Base-by-base conservation (phyloP, 2,329 filamentous ascomycete species). In the Nemania serpens region DNA sequence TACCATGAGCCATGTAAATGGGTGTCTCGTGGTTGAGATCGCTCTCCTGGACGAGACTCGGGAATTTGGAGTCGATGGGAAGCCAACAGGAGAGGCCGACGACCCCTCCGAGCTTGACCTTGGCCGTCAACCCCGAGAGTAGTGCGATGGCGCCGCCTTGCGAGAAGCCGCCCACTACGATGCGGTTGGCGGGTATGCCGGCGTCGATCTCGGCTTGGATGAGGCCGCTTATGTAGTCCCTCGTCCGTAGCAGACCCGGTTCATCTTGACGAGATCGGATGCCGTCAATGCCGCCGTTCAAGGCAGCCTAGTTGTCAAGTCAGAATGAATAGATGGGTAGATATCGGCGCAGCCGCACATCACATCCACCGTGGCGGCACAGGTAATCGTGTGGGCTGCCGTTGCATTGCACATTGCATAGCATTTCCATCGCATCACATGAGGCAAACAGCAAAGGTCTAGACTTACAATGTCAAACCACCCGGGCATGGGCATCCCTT, bases 1-100 rank as follows among this genome's bases (percentile, higher is more conserved):
- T 84, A n/a, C 95, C 95, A 70, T 98, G 95, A 12, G 85, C 92
- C 88, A 97, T 90, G 76, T 95, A 91, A 64, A 98, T 87, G 1
- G 91, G 90, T 1, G 92, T 97, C 42, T 89, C 81, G 75, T 88
- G 86, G 75, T 92, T 93, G 11, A 59, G 12, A 57, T 83, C 84
- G 25, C 82, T 79, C 67, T 80, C 78, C 1, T 83, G 80, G 15
- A 85, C 74, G 65, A 85, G 79, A 9, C 82, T 81, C 71, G 83
- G 81, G 66, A 91, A 75, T 72, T 88, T 89, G 64, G 84, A 79
- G 65, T 85, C 73, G 33, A 97, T 80, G 18, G 92, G 82, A 68
- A 97, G 77, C 76, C 96, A 98, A 69, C 87, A 89, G 12, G 91
- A 95, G 63, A 98, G 78, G 7, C 89, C 92, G 64, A 97, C 88